These are phyloP conservation scores for Bipolaris oryzae DNA, from an alignment of 2,329 filamentous ascomycete genomes.

Conservation along the genomic window DNA sequence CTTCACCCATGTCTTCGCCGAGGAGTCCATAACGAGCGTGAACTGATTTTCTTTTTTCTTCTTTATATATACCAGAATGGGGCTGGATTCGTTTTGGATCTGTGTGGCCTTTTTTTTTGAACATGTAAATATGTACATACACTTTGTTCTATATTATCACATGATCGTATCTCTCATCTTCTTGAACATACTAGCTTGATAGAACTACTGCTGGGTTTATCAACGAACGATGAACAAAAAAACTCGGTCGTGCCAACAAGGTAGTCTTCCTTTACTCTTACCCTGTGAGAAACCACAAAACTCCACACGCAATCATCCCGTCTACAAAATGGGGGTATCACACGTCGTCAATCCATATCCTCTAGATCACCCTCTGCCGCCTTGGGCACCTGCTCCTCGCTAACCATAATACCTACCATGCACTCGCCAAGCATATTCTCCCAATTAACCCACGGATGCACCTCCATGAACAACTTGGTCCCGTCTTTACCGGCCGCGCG, in stretches of 20 bases:
- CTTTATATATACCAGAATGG: neutral
- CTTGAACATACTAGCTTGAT: neutral
- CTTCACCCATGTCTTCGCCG: neutral
- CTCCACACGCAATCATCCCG: slow-evolving; percentile 2
- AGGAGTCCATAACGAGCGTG: neutral
- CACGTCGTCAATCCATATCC: slow-evolving; percentile 61
- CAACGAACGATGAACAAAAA: neutral
- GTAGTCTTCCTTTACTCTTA: neutral
- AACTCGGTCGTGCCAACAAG: neutral
- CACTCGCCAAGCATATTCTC: slow-evolving; percentile 68
- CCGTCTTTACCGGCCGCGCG: slow-evolving; percentile 78
- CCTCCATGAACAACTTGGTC: slow-evolving; percentile 65
- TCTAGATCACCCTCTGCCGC: slow-evolving; percentile 51
- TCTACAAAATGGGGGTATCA: slow-evolving; percentile 26
- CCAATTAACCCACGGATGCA: slow-evolving; percentile 73
- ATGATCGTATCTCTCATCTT: neutral
- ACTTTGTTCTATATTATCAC: no score
- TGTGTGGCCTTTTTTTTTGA: neutral
- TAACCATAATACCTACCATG: slow-evolving; percentile 65
- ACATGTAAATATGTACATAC: no score
- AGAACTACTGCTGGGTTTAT: no score
- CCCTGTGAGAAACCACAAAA: neutral
- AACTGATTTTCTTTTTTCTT: neutral
- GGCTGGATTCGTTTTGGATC: neutral
- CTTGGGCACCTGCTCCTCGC: slow-evolving; percentile 55